Base-by-base conservation (phyloP, 768 basidiomycete species). In the Phallus indusiatus region DNA sequence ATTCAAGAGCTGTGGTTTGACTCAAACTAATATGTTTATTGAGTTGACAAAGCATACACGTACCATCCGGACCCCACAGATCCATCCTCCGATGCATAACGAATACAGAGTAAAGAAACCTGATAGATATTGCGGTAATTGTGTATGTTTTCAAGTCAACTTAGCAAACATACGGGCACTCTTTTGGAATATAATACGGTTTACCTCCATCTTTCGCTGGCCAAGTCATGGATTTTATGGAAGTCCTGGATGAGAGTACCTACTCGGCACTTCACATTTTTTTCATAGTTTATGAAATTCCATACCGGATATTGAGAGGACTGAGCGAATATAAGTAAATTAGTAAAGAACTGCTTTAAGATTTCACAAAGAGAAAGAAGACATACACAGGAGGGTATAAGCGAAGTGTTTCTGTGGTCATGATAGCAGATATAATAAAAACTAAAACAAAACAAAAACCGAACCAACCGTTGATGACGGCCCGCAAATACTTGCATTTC, bases 381-480 rank as follows among this genome's bases (percentile, higher is more conserved):
- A 10, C 42, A 42, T 42, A 42, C 42, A n/a, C 42, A 12, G 42
- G 42, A 42, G 42, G 42, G n/a, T 42, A 42, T 10, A 42, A 42
- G n/a, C 42, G 42, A n/a, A 42, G 42, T 14, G 42, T 42, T 42
- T 42, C 42, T 42, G n/a, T 12, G n/a, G 14, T 12, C 12, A 42
- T 42, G n/a, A 42, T 28, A 28, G 28, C n/a, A 42, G n/a, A 42
- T 42, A 42, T 42, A 10, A n/a, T 12, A n/a, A 10, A 10, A 42
- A 4, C 9, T n/a, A n/a, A n/a, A 14, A 14, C 42, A n/a, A n/a
- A n/a, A 42, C n/a, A 11, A 42, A 42, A 42, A 28, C 28, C 2
- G 4, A 42, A 42, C 42, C n/a, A 42, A 42, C 42, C 90, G 61
- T 90, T 86, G 47, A 91, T 80, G 37, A 90, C 85, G 11, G 87